Evolutionary conservation across 495 filamentous ascomycete genomes (phyloP), one percentile per base, ranked within the genome.

Genomic region (Aspergillus nanangensis): DNA sequence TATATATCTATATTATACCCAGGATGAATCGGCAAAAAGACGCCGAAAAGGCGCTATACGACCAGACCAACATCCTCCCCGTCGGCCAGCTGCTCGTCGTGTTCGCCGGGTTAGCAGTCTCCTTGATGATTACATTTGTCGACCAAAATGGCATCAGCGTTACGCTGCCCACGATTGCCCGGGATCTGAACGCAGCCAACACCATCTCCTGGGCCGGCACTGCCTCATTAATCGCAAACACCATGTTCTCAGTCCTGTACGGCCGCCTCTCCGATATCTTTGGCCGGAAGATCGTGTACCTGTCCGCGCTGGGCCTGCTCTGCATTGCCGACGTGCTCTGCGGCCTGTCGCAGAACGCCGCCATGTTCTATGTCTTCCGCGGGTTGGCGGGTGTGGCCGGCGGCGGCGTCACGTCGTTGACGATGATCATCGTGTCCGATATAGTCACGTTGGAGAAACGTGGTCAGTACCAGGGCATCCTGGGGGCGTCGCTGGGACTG

Each of bases 121-220:
- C 74, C 0, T 60, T 83, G 10, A 57, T 84, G 25, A 74, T 83
- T 22, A 74, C 69, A 5, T 79, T 80, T 45, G 74, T 81, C 35
- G 81, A 86, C 51, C 81, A 84, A 51, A 85, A 83, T 56, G 72
- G 74, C 3, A 76, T 86, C 40, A 77, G 74, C 45, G 75, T 81
- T 15, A 73, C 75, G 2, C 60, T 85, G 0, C 82, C 81, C 1
- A 77, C 75, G 9, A 80, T 86, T 50, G 76, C 77, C 29, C 63
- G 61, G 40, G 79, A 83, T 36, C 65, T 86, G 1, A 49, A 77
- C 41, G 78, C 74, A 0, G 52, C 67, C 27, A 66, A 78, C 25
- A 83, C 80, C 13, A 83, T 88, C 18, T 85, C 79, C 0, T 91
- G 86, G 86, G 78, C 85, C 4, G 87, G 84, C n/a, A 89, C 83